Evolutionary conservation across 2,329 filamentous ascomycete genomes (phyloP), one percentile per base, ranked within the genome.

Genomic region (Coniella vitis): DNA sequence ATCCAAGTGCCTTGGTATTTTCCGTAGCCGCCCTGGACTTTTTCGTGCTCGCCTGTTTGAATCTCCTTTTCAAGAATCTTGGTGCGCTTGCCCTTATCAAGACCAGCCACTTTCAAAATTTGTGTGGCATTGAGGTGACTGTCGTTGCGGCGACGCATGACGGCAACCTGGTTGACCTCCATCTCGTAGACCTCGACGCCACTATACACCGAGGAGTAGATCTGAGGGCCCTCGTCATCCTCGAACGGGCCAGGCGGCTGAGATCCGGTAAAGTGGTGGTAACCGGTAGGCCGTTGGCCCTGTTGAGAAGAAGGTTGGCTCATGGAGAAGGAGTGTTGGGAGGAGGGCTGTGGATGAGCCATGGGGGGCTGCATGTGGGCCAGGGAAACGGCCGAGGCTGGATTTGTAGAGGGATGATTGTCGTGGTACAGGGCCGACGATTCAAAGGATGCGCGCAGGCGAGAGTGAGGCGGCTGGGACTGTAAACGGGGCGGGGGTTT

Each of bases 1-100:
- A 98, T 95, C 93, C 93, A 98, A 2, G 93, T 98, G 48, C 93
- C 93, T 71, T 98, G 93, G 62, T 98, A 98, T 72, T 97, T 97
- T 56, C 93, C 93, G 62, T 98, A 98, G 4, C 93, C 93, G 31
- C 93, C 93, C 65, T 98, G 93, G 3, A 98, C 91, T 68, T 98
- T 98, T 66, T 98, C 93, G 66, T 98, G 91, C 63, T 95, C 88
- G 61, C 93, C 93, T 0, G 87, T 93, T 55, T 95, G 81, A 51
- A 98, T 95, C 67, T 98, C 93, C 69, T 97, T 97, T 65, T 98
- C 93, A 45, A 98, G 76, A 7, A 97, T 94, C 68, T 97, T 97
- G 51, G 93, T 97, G 58, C 93, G 86, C 69, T 95, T 94, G 52
- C 91, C 93, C 70, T 98, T 98, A 63, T 96, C 91, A 53, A 98